Evolutionary conservation across 2,329 filamentous ascomycete species (phyloP), one percentile per base, ranked within the genome.

Genomic region (Fusarium duplospermum): DNA sequence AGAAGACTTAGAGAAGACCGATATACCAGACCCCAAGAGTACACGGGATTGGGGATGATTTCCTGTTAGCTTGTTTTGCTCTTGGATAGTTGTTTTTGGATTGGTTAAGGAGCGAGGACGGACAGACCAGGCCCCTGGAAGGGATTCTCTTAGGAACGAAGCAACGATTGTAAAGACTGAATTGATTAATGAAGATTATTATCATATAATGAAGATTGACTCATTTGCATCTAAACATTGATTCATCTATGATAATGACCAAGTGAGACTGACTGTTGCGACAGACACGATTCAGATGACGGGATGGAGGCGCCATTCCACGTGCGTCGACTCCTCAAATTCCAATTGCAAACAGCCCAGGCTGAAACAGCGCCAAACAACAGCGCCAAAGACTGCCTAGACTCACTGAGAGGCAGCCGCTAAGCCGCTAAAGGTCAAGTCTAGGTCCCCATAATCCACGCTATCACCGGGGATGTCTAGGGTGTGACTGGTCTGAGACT

Each of bases 1-100:
- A 74, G 63, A 47, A 47, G 58, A 47, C 42, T 47, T 50, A 47
- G 57, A 52, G 45, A 54, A 40, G 45, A 57, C n/a, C 24, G 61
- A 64, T 57, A 64, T 64, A 64, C 54, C 72, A 70, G 40, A 45
- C 22, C 66, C 69, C 59, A 70, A 74, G 59, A 29, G 72, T 35
- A 74, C 9, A 74, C 57, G 72, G 42, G 38, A 75, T 73, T 64
- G 66, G 69, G 62, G 69, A 62, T 60, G 61, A 24, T 63, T 50
- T 50, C 10, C 24, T 29, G 52, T 6, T n/a, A 58, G 36, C 40
- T 35, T 64, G 45, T 63, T 54, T 54, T 29, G n/a, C 29, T 67
- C 52, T 57, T 27, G 35, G 42, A 45, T 50, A 31, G 18, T 57
- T 57, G 40, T 54, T 61, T 33, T 33, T 40, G 56, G 33, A 27